Evolutionary conservation across 2,329 filamentous ascomycete species (phyloP).

Genomic region (Diaporthe sp.): DNA sequence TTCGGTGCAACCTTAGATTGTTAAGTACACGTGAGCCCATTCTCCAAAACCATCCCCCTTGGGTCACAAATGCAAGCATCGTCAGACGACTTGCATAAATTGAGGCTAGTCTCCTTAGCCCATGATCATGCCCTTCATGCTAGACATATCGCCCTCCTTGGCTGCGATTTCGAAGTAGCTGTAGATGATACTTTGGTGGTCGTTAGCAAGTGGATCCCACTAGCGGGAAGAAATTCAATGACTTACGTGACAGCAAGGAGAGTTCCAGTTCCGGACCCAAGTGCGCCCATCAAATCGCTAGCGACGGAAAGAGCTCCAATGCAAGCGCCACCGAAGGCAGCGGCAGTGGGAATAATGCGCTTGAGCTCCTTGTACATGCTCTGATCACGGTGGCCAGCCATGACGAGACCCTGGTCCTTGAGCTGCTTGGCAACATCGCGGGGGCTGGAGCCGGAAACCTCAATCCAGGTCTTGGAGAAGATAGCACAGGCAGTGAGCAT

Average conservation of each 20-base stretch:
- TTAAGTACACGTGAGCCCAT: constrained; percentile 39
- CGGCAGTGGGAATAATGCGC: constrained; percentile 97
- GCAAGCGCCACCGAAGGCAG: constrained; percentile 98
- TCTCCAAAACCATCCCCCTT: background rate
- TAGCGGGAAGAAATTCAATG: background rate
- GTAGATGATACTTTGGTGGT: constrained; percentile 86
- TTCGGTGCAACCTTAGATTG: constrained; percentile 32
- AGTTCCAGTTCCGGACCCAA: constrained; percentile 97
- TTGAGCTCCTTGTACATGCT: constrained; percentile 99
- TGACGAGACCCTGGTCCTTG: constrained; percentile 99
- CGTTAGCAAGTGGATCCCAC: constrained; percentile 54
- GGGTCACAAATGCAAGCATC: constrained; percentile 26
- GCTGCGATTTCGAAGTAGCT: constrained; percentile 99
- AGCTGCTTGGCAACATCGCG: constrained; percentile 99
- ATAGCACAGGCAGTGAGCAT: constrained; percentile 95
- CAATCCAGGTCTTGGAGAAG: constrained; percentile 99
- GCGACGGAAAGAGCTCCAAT: constrained; percentile 97
- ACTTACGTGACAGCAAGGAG: constrained; percentile 98
- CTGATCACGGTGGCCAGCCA: constrained; percentile 99
- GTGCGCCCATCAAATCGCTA: constrained; percentile 94
- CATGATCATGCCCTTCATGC: constrained; percentile 82
- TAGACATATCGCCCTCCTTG: constrained; percentile 95
- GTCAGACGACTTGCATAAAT: background rate
- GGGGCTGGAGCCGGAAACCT: constrained; percentile 97
- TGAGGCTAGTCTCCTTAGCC: constrained; percentile 60